Conservation (phyloP, 345 rosid genomes). For the Rhizophora mangle region DNA sequence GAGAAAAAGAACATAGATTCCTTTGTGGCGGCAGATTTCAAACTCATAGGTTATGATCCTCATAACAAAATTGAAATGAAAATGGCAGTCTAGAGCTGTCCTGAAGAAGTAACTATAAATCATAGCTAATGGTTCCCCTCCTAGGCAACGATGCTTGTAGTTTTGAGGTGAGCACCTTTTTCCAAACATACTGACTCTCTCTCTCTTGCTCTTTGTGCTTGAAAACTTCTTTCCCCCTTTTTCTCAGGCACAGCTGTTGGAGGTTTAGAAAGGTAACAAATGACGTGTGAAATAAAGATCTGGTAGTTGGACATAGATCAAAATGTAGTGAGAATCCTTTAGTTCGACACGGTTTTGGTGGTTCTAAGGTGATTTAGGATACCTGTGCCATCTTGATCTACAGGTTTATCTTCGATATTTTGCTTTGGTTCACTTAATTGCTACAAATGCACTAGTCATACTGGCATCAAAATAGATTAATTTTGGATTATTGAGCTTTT, state of each 20-base stretch:
- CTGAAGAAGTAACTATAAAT: constrained; percentile 18
- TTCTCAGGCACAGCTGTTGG: constrained; percentile 39
- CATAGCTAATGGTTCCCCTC: constrained; percentile 18
- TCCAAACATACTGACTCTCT: no score
- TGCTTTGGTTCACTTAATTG: neutral
- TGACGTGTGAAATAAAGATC: constrained; percentile 20
- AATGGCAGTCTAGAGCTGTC: constrained; percentile 64
- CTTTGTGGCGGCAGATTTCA: constrained; percentile 72
- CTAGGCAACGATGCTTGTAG: constrained; percentile 27
- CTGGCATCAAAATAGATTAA: constrained; percentile 17
- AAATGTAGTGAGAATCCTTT: constrained; percentile 46
- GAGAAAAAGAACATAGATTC: constrained; percentile 81
- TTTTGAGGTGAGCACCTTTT: constrained; percentile 36
- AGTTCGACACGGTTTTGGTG: constrained; percentile 29
- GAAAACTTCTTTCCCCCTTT: neutral
- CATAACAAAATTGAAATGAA: constrained; percentile 91
- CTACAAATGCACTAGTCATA: neutral
- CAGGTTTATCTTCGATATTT: neutral
- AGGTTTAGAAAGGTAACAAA: constrained; percentile 22
- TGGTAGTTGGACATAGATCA: constrained; percentile 24
- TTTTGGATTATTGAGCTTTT: neutral
- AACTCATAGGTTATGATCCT: constrained; percentile 87
- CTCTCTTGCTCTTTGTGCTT: no score
- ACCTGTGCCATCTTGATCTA: constrained; percentile 9
- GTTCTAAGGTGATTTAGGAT: constrained; percentile 50